These are phyloP conservation scores for Penicilliopsis zonata DNA, from an alignment of 495 filamentous ascomycete species.

Conservation along the genomic window DNA sequence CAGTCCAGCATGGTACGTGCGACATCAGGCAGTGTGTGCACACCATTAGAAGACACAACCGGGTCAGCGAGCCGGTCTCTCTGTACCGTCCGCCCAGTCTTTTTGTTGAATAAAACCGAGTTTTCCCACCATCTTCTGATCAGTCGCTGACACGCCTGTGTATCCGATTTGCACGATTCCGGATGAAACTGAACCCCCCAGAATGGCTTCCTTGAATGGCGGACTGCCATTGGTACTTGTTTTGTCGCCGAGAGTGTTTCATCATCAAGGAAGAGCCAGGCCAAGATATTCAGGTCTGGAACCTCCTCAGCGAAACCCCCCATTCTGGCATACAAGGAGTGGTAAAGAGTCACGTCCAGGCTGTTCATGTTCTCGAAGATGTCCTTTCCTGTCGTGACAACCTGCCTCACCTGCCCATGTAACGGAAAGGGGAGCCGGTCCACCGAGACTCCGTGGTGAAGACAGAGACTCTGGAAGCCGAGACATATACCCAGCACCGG, in stretches of 20 bases:
- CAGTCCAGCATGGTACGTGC: constrained; percentile 25
- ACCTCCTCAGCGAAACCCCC: constrained; percentile 7
- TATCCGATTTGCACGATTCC: constrained; percentile 77
- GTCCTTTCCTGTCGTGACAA: constrained; percentile 38
- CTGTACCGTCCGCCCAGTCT: constrained; percentile 17
- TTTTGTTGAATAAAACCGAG: constrained; percentile 24
- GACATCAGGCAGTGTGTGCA: constrained; percentile 14
- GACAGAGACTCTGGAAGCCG: constrained; percentile 76
- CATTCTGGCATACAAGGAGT: constrained; percentile 61
- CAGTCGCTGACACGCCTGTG: constrained; percentile 49
- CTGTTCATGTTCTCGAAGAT: constrained; percentile 44
- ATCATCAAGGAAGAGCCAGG: constrained; percentile 22
- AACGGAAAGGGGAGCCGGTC: constrained; percentile 51
- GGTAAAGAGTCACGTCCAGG: constrained; percentile 72
- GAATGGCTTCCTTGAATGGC: constrained; percentile 61
- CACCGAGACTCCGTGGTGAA: constrained; percentile 53
- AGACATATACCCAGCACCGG: constrained; percentile 86
- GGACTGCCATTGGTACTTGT: constrained; percentile 65
- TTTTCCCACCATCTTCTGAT: constrained; percentile 66
- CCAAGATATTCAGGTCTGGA: constrained; percentile 20
- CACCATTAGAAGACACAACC: constrained; percentile 11
- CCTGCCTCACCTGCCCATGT: constrained; percentile 65
- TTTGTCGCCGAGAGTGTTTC: neutral
- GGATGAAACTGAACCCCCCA: constrained; percentile 94
- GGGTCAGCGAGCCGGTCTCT: constrained; percentile 13